A percentile compares a stretch with the other conserved stretches of the same genome.
Conservation (phyloP, 2,329 filamentous ascomycete species). For the Pseudogymnoascus sp. region DNA sequence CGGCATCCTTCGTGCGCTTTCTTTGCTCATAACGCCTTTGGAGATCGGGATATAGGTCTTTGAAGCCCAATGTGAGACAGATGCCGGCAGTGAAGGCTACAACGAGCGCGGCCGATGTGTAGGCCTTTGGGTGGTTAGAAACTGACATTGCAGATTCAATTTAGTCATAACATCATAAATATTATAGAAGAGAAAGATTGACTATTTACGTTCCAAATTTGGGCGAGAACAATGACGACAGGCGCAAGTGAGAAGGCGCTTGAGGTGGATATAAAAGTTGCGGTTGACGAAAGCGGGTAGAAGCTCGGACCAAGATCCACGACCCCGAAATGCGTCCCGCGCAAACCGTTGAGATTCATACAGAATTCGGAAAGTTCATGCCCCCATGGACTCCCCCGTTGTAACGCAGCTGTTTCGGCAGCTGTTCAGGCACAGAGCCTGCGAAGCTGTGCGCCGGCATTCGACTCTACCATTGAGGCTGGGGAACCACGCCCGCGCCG, state of each 20-base stretch:
- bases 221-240: conserved; percentile 8
- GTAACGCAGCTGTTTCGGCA: conserved; percentile 74
- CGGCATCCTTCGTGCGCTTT: conserved; percentile 22
- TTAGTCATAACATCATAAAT: conserved; percentile 10
- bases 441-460: conserved; percentile 42
- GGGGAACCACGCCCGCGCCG: conserved; percentile 31
- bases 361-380: conserved; percentile 14
- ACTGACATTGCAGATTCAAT: conserved; percentile 42
- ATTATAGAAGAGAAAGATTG: conserved; percentile 9
- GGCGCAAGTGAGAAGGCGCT: conserved; percentile 10
- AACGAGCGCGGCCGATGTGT: conserved; percentile 57
- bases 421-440: conserved; percentile 69
- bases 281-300: conserved; percentile 10
- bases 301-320: conserved; percentile 3
- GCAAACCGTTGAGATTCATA: conserved; percentile 9
- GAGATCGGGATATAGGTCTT: conserved; percentile 70
- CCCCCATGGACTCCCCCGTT: conserved; percentile 70
- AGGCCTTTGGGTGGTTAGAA: conserved; percentile 52
- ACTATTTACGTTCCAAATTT: neutral
- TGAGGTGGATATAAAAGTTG: conserved; percentile 15
- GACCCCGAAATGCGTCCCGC: conserved; percentile 8
- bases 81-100: conserved; percentile 72
- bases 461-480: conserved; percentile 21
- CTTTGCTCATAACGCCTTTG: conserved; percentile 52
- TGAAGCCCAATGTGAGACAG: conserved; percentile 66